Evolutionary conservation across 345 rosid species (phyloP).

Genomic region (Mallotus nudiflorus): DNA sequence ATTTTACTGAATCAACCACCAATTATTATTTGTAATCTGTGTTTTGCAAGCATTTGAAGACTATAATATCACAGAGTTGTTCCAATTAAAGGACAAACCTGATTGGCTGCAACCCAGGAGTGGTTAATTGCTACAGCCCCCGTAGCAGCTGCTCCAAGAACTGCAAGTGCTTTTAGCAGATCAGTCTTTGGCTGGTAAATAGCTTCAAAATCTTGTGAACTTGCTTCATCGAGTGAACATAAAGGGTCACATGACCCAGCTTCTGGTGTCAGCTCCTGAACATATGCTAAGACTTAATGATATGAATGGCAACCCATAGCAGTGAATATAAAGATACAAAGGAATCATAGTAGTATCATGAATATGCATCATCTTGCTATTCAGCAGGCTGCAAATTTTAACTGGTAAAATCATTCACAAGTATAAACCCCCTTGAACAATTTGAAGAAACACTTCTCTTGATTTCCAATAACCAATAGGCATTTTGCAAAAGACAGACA

Average conservation of each 20-base stretch:
- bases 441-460: neutral
- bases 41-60: neutral
- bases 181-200: conserved; percentile 84
- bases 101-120: conserved; percentile 97
- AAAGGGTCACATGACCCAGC: conserved; percentile 83
- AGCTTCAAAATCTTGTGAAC: conserved; percentile 66
- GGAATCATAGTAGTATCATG: neutral
- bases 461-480: neutral
- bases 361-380: neutral
- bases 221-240: conserved; percentile 85
- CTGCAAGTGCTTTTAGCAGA: conserved; percentile 68
- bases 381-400: neutral
- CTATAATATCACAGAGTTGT: neutral
- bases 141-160: conserved; percentile 72
- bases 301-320: neutral
- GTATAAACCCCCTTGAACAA: no score
- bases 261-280: conserved; percentile 55
- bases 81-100: conserved; percentile 42
- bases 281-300: conserved; percentile 27
- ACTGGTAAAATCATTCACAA: no score
- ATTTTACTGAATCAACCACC: conserved; percentile 21
- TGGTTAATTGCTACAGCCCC: conserved; percentile 87
- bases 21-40: neutral
- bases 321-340: conserved; percentile 1
- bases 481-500: neutral